A percentile compares a stretch with the other conserved stretches of the same genome.
Conservation (phyloP, 2,329 filamentous ascomycete genomes). For the Rachicladosporium sp. region DNA sequence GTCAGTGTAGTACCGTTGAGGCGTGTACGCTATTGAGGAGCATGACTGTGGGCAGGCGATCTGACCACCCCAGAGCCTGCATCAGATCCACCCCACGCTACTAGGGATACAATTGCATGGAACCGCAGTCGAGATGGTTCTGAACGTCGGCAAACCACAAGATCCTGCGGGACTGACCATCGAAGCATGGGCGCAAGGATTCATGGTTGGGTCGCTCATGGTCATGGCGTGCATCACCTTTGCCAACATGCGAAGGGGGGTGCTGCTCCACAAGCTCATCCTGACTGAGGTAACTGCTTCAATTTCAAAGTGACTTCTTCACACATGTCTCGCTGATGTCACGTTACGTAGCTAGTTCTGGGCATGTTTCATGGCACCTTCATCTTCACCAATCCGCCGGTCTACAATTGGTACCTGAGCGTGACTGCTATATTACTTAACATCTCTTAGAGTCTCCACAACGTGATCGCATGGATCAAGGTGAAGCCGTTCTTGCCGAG, state of each 20-base stretch:
- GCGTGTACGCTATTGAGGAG: too few species aligned
- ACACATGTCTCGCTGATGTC: too few species aligned
- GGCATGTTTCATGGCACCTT: constrained; percentile 46
- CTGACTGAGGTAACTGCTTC: constrained; percentile 30
- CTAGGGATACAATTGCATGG: too few species aligned
- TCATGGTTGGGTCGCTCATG: constrained; percentile 28
- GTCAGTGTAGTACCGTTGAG: too few species aligned
- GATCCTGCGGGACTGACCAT: constrained; percentile 15
- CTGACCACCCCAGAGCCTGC: too few species aligned
- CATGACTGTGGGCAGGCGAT: too few species aligned
- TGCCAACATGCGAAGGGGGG: constrained; percentile 36
- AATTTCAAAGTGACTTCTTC: too few species aligned
- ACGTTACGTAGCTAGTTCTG: constrained; percentile 32
- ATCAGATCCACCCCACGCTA: too few species aligned
- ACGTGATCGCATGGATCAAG: constrained; percentile 57
- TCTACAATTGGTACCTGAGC: constrained; percentile 53
- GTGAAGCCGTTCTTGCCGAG: constrained; percentile 42
- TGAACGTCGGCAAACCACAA: constrained; percentile 17
- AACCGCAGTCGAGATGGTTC: constrained; percentile 7
- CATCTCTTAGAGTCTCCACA: constrained; percentile 52
- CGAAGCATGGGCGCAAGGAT: constrained; percentile 23
- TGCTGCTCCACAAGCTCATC: constrained; percentile 39
- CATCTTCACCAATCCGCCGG: constrained; percentile 43
- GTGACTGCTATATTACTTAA: constrained; percentile 49
- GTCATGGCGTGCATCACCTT: constrained; percentile 37